Evolutionary conservation across 306 rosid genomes (phyloP).

Genomic region (Quercus rubra): DNA sequence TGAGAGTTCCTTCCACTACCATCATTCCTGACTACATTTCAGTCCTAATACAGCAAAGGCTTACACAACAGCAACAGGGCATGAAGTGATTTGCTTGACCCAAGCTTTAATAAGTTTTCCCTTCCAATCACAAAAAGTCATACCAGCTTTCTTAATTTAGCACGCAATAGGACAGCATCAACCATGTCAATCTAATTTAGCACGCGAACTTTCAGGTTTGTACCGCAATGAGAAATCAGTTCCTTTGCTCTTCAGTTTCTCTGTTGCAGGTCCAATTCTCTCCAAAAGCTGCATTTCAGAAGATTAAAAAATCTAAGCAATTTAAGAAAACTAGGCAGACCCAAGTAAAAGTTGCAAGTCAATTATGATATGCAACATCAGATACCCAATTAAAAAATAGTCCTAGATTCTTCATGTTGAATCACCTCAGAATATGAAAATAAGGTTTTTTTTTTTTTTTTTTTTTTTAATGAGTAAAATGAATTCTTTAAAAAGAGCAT

Average conservation of each 20-base stretch:
- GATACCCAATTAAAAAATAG: neutral
- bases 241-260: conserved; percentile 59
- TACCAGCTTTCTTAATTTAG: no score
- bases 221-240: conserved; percentile 81
- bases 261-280: conserved; percentile 82
- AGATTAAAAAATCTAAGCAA: neutral
- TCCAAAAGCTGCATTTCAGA: conserved; percentile 64
- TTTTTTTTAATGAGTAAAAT: no score
- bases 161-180: no score
- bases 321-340: neutral
- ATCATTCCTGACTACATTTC: no score
- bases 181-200: neutral
- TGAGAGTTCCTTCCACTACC: no score
- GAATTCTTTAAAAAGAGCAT: no score
- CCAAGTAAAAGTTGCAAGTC: neutral
- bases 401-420: neutral
- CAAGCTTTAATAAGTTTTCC: no score
- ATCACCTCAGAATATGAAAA: neutral
- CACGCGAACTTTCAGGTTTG: conserved; percentile 70
- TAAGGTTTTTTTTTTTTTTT: neutral
- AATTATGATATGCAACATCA: neutral
- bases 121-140: no score
- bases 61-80: no score
- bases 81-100: no score
- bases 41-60: no score